Evolutionary conservation across 805 yeast species (phyloP), one percentile per base, ranked within the genome.

Genomic region (Saturnispora saitoi): DNA sequence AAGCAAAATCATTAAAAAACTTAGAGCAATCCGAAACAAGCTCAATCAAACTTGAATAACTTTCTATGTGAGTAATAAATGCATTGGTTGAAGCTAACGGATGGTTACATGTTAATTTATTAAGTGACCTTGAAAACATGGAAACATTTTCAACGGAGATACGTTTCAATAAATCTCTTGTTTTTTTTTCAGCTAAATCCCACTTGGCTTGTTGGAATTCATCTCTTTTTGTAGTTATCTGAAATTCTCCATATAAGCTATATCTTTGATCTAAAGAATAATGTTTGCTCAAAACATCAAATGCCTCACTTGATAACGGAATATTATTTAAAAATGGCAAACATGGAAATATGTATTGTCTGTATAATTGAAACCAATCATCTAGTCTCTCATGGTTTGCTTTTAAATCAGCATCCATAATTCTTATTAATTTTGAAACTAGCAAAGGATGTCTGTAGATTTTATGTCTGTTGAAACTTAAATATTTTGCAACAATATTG

Each of bases 11-110:
- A 45, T 81, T 83, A 61, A 88, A 87, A 58, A 78, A 83, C 37
- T 79, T 70, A 0, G 96, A 88, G 6, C 93, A 78, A 42, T 83
- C 83, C 9, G 87, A 89, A 6, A 91, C 80, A 49, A 91, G 70
- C 34, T 78, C 80, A 41, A 83, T 84, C 53, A 91, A 75, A 59
- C 91, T 91, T 59, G 85, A 95, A 61, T 91, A 91, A 68, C 93
- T 87, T 64, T 91, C 98, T 54, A 91, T 79, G 59, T 88, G 96
- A 42, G 79, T 78, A 10, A 90, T 71, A 42, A 86, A 73, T 0
- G 86, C 81, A 20, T 77, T 67, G 40, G 90, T 76, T 12, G 89
- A 78, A 2, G 95, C 83, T 17, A 89, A 61, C 2, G 98, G 97
- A 61, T 87, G 87, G 1, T 84, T 67, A 51, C 78, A 81, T 19